Base-by-base conservation (phyloP, 1,139 yeast genomes). In the Geotrichum histeridarum region DNA sequence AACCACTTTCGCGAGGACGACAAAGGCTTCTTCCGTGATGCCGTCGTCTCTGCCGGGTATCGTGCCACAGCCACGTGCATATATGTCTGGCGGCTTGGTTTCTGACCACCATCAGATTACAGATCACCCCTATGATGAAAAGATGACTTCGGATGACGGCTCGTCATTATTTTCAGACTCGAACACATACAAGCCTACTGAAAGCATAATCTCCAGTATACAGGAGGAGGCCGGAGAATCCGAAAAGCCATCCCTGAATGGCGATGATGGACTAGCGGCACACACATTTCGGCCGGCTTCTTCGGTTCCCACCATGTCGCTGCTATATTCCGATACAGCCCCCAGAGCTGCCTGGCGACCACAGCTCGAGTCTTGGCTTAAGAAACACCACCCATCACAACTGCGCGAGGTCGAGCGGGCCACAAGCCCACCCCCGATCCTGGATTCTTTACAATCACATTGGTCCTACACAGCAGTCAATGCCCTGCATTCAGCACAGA, bases 301-400 rank as follows among this genome's bases (percentile, higher is more conserved):
- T 17, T 31, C 42, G 18, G 27, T 33, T 18, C 51, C 51, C 15
- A 17, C 51, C 27, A 22, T 47, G 44, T 63, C 70, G 27, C 58
- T 70, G 47, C 61, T 71, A 42, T 71, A 67, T 54, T 71, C 74
- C n/a, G 74, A 71, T 59, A 71, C 74, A 9, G 74, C 74, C 1
- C 74, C 74, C 4, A 58, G 72, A 37, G 58, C 65, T 12, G 63
- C 68, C 4, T 71, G 74, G 74, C 59, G 72, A 42, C 73, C 73
- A 0, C 74, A 70, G 59, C 53, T 71, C 47, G 71, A 69, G 55
- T 59, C 67, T 7, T 70, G 74, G 74, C 63, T 71, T 61, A 67
- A 64, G 56, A 57, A 54, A 38, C 51, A 56, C 39, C 58, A 61
- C 42, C 57, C 59, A 8, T 48, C 55, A 1, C 54, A 54, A 32